These are phyloP conservation scores for Clitopilus passeckerianus DNA, from an alignment of 768 basidiomycete genomes.

Conservation along the genomic window DNA sequence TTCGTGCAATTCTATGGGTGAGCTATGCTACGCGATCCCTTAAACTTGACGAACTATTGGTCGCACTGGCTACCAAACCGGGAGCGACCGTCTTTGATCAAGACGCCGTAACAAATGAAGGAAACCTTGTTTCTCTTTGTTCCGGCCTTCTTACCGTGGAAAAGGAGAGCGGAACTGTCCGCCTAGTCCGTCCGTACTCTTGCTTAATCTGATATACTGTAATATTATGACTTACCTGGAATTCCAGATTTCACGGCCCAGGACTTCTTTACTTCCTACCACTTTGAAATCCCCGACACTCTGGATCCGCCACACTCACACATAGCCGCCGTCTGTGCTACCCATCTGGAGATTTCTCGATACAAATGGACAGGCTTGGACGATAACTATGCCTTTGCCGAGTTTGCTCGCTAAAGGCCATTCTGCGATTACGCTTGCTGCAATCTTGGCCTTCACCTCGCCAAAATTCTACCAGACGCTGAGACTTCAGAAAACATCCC, in stretches of 20 bases:
- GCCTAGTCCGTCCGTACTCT: neutral
- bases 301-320: neutral
- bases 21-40: neutral
- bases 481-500: too few relatives aligned
- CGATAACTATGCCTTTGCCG: neutral
- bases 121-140: neutral
- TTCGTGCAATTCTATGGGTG: neutral
- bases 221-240: too few relatives aligned
- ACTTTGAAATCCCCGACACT: too few relatives aligned
- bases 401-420: neutral
- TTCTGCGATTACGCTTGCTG: neutral
- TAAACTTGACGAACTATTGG: neutral
- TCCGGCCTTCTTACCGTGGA: neutral
- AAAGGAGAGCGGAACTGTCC: neutral
- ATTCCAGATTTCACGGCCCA: neutral
- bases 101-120: neutral
- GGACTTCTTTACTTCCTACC: neutral
- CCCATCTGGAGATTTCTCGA: neutral
- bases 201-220: neutral
- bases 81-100: neutral
- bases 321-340: neutral
- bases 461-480: neutral
- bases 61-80: neutral
- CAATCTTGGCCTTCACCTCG: too few relatives aligned
- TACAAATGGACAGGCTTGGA: neutral